A percentile compares a stretch with the other conserved stretches of the same genome.
These are phyloP conservation scores for Pyricularia pennisetigena DNA, from an alignment of 2,329 filamentous ascomycete species.

Conservation along the genomic window DNA sequence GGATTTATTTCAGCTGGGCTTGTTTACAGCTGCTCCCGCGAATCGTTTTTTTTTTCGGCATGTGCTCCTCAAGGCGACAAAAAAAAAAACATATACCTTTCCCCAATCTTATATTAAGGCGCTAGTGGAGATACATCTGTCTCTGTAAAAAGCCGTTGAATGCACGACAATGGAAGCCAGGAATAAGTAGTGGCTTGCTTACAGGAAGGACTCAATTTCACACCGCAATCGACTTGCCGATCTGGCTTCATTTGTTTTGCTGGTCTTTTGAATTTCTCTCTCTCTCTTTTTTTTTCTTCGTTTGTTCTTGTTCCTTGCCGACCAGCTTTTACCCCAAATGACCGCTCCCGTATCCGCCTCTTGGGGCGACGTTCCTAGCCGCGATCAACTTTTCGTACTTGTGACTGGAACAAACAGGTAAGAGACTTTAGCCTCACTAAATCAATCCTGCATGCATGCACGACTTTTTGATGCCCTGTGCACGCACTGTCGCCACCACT, in stretches of 20 bases:
- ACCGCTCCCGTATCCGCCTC: slow-evolving; percentile 14
- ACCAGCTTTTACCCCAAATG: neutral
- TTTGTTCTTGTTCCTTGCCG: neutral
- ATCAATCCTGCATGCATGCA: neutral
- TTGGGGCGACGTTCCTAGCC: slow-evolving; percentile 21
- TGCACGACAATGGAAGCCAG: neutral
- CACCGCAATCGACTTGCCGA: neutral
- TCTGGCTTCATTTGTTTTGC: neutral
- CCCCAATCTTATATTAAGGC: neutral
- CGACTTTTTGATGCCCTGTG: neutral
- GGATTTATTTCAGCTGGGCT: neutral
- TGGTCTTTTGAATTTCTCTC: too few species aligned
- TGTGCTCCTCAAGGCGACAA: neutral
- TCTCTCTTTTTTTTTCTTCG: neutral
- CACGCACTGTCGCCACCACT: neutral
- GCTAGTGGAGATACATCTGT: neutral
- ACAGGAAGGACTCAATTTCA: too few species aligned
- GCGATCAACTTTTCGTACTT: slow-evolving; percentile 52
- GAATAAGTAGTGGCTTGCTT: neutral
- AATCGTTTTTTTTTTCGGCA: neutral
- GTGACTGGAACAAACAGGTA: slow-evolving; percentile 86
- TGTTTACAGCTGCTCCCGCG: neutral
- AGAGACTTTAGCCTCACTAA: slow-evolving; percentile 6
- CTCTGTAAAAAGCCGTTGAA: neutral
- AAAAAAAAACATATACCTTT: neutral